These are phyloP conservation scores for Apiospora marii DNA, from an alignment of 2,329 filamentous ascomycete species.

Conservation along the genomic window DNA sequence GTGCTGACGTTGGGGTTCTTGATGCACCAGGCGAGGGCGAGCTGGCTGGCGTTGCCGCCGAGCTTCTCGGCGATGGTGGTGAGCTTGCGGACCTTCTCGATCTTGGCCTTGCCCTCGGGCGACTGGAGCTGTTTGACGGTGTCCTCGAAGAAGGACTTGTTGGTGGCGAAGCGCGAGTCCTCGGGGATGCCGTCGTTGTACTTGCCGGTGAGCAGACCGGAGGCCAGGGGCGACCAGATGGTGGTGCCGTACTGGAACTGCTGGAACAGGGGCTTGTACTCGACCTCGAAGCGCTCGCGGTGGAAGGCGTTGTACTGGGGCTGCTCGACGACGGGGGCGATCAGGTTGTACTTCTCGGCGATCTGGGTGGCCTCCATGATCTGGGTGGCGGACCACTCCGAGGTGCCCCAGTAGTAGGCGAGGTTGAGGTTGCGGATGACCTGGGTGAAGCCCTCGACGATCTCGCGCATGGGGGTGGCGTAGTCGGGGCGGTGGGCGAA, in stretches of 20 bases:
- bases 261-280: conserved; percentile 64
- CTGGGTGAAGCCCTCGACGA: conserved; percentile 61
- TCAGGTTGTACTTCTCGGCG: conserved; percentile 64
- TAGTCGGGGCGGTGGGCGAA: conserved; percentile 68
- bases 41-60: conserved; percentile 58
- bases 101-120: conserved; percentile 61
- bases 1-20: conserved; percentile 62
- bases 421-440: conserved; percentile 62
- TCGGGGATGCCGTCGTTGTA: conserved; percentile 70
- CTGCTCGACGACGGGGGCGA: conserved; percentile 56
- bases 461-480: conserved; percentile 68
- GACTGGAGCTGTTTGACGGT: conserved; percentile 67
- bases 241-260: conserved; percentile 64
- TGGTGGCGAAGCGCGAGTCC: conserved; percentile 68
- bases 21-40: conserved; percentile 61
- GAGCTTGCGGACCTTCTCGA: conserved; percentile 53
- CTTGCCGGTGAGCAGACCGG: conserved; percentile 67
- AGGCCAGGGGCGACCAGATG: conserved; percentile 57
- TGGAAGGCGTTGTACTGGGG: conserved; percentile 70
- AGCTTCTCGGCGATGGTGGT: conserved; percentile 65
- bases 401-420: conserved; percentile 71
- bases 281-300: conserved; percentile 67
- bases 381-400: conserved; percentile 66
- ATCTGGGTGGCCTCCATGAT: conserved; percentile 65
- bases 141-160: conserved; percentile 67